phyloP scores from a whole-genome alignment of 805 yeast genomes.

The Starmera dryadoides region DNA sequence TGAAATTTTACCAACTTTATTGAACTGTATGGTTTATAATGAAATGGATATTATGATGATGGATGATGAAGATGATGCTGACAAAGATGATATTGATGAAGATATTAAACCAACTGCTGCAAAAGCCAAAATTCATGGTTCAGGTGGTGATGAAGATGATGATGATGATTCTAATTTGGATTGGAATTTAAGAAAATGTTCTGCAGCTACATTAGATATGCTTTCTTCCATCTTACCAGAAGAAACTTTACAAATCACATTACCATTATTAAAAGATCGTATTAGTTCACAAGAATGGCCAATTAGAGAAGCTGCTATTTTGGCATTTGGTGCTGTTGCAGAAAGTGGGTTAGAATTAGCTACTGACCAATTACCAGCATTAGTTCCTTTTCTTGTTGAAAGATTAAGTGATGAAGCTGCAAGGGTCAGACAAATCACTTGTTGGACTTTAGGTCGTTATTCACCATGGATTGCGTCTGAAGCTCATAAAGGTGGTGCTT shows the following conservation, averaged over 20 bases:
- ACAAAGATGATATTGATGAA: slow-evolving; percentile 74
- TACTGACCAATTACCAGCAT: slow-evolving; percentile 62
- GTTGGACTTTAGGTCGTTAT: slow-evolving; percentile 92
- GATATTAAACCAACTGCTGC: slow-evolving; percentile 83
- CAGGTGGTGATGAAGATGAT: slow-evolving; percentile 68
- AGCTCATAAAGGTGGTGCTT: slow-evolving; percentile 53
- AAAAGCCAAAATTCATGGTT: slow-evolving; percentile 46
- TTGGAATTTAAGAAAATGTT: slow-evolving; percentile 91
- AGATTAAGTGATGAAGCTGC: slow-evolving; percentile 70
- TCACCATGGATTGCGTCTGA: slow-evolving; percentile 75
- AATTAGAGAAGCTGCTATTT: slow-evolving; percentile 83
- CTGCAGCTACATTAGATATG: slow-evolving; percentile 88
- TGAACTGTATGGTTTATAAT: slow-evolving; percentile 80
- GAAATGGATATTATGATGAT: slow-evolving; percentile 67
- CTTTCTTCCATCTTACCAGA: slow-evolving; percentile 63
- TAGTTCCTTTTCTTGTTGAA: slow-evolving; percentile 81
- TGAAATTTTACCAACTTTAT: slow-evolving; percentile 65
- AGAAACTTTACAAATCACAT: slow-evolving; percentile 54
- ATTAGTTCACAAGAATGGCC: slow-evolving; percentile 77
- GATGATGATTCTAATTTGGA: slow-evolving; percentile 60
- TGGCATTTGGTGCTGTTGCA: slow-evolving; percentile 93
- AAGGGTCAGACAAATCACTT: slow-evolving; percentile 84
- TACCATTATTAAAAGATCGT: slow-evolving; percentile 71
- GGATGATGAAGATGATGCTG: slow-evolving; percentile 71
- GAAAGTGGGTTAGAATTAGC: slow-evolving; percentile 77